Evolutionary conservation across 441 rosid genomes (phyloP).

Genomic region (Gossypium aridum): DNA sequence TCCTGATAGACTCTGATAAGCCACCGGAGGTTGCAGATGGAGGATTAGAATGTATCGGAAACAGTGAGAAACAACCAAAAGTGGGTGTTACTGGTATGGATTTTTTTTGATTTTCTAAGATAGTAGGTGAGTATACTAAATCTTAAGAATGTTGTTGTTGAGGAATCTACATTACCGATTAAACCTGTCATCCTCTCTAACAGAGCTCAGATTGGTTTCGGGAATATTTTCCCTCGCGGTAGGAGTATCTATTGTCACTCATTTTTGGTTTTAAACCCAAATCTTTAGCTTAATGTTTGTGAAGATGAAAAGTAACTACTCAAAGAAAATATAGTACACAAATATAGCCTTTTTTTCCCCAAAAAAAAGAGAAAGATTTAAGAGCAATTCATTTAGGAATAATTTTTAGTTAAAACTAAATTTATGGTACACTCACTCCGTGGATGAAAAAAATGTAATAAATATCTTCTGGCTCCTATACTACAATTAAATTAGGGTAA

Average conservation of each 20-base stretch:
- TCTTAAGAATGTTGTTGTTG: not conserved
- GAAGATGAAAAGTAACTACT: not conserved
- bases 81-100: conserved; percentile 14
- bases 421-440: too few relatives aligned
- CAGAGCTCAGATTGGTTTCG: conserved; percentile 11
- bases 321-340: not conserved
- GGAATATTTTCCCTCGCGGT: conserved; percentile 20
- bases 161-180: not conserved
- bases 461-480: too few relatives aligned
- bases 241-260: not conserved
- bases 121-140: conserved; percentile 3
- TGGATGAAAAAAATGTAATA: too few relatives aligned
- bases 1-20: conserved; percentile 35
- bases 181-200: not conserved
- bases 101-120: conserved; percentile 3
- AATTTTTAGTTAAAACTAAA: too few relatives aligned
- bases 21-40: conserved; percentile 16
- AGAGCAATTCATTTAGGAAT: too few relatives aligned
- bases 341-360: not conserved
- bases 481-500: too few relatives aligned
- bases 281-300: not conserved
- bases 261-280: not conserved
- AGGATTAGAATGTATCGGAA: conserved; percentile 11
- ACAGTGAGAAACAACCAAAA: conserved; percentile 12
- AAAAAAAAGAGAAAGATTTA: too few relatives aligned